phyloP scores from a whole-genome alignment of 2,329 filamentous ascomycete species.

The Sclerotinia nivalis region DNA sequence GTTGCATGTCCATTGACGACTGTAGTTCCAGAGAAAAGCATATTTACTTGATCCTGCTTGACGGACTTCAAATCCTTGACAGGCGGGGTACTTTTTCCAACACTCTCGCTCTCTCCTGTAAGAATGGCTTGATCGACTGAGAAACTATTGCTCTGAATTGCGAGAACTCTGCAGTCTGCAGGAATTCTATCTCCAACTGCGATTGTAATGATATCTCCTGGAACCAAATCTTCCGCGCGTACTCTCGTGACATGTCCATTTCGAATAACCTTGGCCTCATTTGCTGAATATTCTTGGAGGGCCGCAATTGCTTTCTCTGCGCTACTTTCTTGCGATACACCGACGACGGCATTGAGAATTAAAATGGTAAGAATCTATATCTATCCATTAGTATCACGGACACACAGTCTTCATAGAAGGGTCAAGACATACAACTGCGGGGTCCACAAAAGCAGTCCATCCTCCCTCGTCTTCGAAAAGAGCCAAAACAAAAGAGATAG shows the following conservation, averaged over 20 bases:
- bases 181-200: constrained; percentile 91
- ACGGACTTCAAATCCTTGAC: constrained; percentile 82
- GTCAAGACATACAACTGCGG: constrained; percentile 72
- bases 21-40: constrained; percentile 97
- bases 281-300: constrained; percentile 97
- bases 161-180: constrained; percentile 86
- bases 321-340: constrained; percentile 97
- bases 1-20: constrained; percentile 92
- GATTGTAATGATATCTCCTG: constrained; percentile 87
- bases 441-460: constrained; percentile 97
- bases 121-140: constrained; percentile 94
- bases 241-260: constrained; percentile 73
- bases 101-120: constrained; percentile 96
- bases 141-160: constrained; percentile 97
- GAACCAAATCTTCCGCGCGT: constrained; percentile 96
- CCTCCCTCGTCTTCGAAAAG: constrained; percentile 91
- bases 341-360: constrained; percentile 93
- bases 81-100: constrained; percentile 73
- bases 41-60: constrained; percentile 96
- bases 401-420: not conserved
- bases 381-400: constrained; percentile 27
- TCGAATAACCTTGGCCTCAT: constrained; percentile 91
- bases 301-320: constrained; percentile 98
- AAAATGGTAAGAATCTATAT: constrained; percentile 89
- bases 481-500: constrained; percentile 88